Evolutionary conservation across 495 filamentous ascomycete genomes (phyloP), one percentile per base, ranked within the genome.

Genomic region (Lentithecium fluviatile): DNA sequence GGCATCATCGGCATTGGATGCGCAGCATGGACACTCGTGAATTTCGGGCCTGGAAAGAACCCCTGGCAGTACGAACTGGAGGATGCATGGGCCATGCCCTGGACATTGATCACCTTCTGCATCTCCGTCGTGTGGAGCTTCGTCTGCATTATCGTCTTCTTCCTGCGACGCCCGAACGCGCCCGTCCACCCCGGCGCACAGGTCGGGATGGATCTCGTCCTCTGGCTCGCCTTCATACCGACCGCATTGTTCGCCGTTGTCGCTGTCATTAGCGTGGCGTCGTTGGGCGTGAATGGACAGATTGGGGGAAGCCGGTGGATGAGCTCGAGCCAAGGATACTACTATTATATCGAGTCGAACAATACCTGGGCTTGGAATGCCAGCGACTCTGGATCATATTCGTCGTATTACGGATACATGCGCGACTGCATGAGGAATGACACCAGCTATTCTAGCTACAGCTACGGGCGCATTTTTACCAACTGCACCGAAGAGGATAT

Each of bases 121-220:
- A 34, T 45, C 23, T 51, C 57, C 17, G 62, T 60, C 38, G 65
- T 49, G 17, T 71, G 45, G 56, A 65, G 24, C 59, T 57, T 45
- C 34, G 26, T 56, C 7, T 59, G 45, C 56, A 55, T 65, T 36
- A 43, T 65, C 25, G 62, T 65, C 3, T 34, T 65, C 36, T 34
- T 60, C 51, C 51, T 65, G 37, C 56, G 62, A 1, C 62, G 56
- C 0, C 67, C 29, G 0, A 37, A 36, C 45, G 52, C 47, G 24
- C 65, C 64, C 15, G 57, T 74, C 26, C 67, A 71, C 45, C 72
- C 72, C 8, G 69, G 70, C 23, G 69, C 61, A 1, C 69, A 62
- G 11, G 70, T 74, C 6, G 69, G 64, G 38, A 64, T 72, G 47
- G 70, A 75, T 46, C 64, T 74, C 3, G 23, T 75, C 17, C 63